Conservation (phyloP, 2,329 filamentous ascomycete species). For the Alternaria novae-zelandiae region DNA sequence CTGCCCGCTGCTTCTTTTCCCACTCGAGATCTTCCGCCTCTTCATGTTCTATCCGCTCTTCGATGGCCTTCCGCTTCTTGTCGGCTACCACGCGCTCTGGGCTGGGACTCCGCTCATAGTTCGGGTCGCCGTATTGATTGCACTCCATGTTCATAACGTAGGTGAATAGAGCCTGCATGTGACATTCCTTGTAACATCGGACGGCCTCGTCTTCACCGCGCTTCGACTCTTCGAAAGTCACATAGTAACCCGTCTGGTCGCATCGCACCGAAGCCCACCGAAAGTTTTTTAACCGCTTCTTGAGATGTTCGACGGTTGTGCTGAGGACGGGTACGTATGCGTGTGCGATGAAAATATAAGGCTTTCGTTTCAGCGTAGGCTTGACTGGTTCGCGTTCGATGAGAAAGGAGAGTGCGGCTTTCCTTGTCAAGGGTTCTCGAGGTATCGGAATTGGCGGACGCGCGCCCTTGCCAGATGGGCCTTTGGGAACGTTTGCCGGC, state of each 20-base stretch:
- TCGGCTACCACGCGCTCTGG: constrained; percentile 57
- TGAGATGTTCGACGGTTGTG: constrained; percentile 86
- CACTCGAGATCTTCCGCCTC: constrained; percentile 84
- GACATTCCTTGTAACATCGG: constrained; percentile 77
- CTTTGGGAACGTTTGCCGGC: constrained; percentile 85
- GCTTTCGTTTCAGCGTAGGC: constrained; percentile 74
- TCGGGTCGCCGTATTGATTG: constrained; percentile 70
- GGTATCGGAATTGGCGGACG: constrained; percentile 46
- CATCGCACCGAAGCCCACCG: constrained; percentile 80
- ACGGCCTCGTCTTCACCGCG: constrained; percentile 80
- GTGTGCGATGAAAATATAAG: constrained; percentile 90
- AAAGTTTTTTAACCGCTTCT: constrained; percentile 85
- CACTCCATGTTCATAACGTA: constrained; percentile 93
- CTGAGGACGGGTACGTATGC: constrained; percentile 84
- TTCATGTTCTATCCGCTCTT: constrained; percentile 71
- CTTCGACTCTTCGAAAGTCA: constrained; percentile 83
- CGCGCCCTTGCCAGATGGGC: constrained; percentile 67
- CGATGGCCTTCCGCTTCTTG: constrained; percentile 68
- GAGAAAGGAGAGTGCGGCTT: constrained; percentile 54
- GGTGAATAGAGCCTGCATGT: constrained; percentile 86
- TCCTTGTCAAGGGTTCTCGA: constrained; percentile 54
- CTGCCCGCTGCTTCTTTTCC: constrained; percentile 85
- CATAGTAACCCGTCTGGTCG: constrained; percentile 87
- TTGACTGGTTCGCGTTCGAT: constrained; percentile 71
- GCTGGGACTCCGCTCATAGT: constrained; percentile 63